Percentiles rank a stretch among this genome's conserved stretches.
phyloP scores from a whole-genome alignment of 257 asterid species.

The Solanum bulbocastanum region DNA sequence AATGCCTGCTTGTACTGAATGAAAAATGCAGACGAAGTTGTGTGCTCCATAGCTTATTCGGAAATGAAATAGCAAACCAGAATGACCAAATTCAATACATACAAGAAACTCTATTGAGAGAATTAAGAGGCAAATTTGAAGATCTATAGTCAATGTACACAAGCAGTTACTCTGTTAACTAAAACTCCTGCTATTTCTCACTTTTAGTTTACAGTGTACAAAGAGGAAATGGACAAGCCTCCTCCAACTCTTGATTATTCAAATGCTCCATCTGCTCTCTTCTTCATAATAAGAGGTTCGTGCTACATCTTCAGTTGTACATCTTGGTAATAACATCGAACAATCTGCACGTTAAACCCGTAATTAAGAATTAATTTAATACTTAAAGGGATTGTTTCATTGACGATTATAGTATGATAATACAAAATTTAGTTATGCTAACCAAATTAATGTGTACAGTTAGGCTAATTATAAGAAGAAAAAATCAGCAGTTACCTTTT shows the following conservation, averaged over 20 bases:
- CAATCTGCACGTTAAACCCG: background rate
- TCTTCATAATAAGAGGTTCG: background rate
- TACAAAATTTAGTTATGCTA: background rate
- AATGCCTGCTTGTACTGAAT: background rate
- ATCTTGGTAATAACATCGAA: background rate
- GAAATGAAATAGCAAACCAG: background rate
- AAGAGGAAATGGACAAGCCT: background rate
- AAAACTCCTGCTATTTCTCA: background rate
- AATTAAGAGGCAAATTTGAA: background rate
- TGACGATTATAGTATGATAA: background rate
- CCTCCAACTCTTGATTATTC: background rate
- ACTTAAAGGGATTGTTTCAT: background rate
- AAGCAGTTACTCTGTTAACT: background rate
- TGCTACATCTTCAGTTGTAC: background rate
- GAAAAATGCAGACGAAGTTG: background rate
- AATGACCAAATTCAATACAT: background rate
- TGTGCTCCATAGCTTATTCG: background rate
- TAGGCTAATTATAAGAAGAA: background rate
- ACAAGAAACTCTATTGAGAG: background rate
- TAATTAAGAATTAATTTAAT: background rate
- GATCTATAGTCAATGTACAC: background rate
- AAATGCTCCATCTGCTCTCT: constrained; percentile 26
- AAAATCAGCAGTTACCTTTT: background rate
- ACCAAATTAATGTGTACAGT: background rate
- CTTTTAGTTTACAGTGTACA: background rate